A percentile compares a stretch with the other conserved stretches of the same genome.
Conservation (phyloP, 345 rosid genomes). For the Pistacia vera region DNA sequence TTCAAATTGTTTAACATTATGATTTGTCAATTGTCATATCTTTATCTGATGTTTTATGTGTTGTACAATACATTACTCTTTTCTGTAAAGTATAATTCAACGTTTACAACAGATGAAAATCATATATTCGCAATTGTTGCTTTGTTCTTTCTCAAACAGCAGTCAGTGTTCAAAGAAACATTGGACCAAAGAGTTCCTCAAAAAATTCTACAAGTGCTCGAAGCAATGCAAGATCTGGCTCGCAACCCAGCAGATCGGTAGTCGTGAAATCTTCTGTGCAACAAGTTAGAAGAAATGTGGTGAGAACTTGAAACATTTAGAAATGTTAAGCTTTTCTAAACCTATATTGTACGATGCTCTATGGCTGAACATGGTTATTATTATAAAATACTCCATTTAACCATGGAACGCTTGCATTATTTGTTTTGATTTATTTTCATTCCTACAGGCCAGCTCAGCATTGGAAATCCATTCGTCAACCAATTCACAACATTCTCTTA, state of each 20-base stretch:
- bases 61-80: too few relatives aligned
- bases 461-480: conserved; percentile 36
- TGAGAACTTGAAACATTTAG: conserved; percentile 30
- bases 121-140: conserved; percentile 1
- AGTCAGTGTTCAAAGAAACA: conserved; percentile 46
- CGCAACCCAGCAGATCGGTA: conserved; percentile 36
- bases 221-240: conserved; percentile 44
- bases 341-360: not conserved
- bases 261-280: conserved; percentile 44
- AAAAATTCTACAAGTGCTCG: conserved; percentile 29
- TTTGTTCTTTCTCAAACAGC: conserved; percentile 29
- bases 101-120: conserved; percentile 13
- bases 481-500: conserved; percentile 29
- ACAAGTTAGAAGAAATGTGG: conserved; percentile 60
- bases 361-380: conserved; percentile 17
- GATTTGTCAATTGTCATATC: too few relatives aligned
- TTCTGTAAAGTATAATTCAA: too few relatives aligned
- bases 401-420: conserved; percentile 9
- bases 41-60: too few relatives aligned
- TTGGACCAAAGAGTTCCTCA: conserved; percentile 38
- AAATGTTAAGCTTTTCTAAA: too few relatives aligned
- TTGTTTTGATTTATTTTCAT: conserved; percentile 5
- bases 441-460: conserved; percentile 46
- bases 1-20: too few relatives aligned
- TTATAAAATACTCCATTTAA: conserved; percentile 14